phyloP scores from a whole-genome alignment of 228 moss, liverwort and hornwort genomes.

The Sphagnum fallax region DNA sequence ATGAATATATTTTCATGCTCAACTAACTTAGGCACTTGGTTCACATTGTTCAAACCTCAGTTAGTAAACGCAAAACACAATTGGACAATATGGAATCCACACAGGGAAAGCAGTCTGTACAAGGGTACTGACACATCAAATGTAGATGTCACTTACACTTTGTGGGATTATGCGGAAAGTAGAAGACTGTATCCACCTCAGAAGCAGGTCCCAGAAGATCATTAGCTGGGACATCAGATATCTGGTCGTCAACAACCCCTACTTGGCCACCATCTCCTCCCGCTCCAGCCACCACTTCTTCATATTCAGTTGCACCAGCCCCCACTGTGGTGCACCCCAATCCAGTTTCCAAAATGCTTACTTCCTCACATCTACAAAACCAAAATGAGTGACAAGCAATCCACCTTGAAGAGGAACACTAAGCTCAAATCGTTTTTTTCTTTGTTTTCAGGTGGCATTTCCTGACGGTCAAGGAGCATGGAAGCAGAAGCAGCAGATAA shows the following conservation, averaged over 20 bases:
- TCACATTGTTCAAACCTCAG: too few species aligned
- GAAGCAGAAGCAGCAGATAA: neutral
- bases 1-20: neutral
- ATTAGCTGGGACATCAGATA: constrained; percentile 45
- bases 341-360: neutral
- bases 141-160: constrained; percentile 37
- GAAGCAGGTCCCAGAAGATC: constrained; percentile 41
- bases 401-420: neutral
- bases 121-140: too few species aligned
- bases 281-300: constrained; percentile 21
- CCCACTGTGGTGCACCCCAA: constrained; percentile 7
- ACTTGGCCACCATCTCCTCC: constrained; percentile 40
- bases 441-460: too few species aligned
- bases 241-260: constrained; percentile 39
- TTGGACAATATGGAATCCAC: too few species aligned
- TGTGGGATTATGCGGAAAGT: constrained; percentile 61
- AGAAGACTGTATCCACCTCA: constrained; percentile 52
- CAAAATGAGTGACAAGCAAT: neutral
- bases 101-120: too few species aligned
- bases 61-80: too few species aligned
- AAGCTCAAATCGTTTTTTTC: neutral
- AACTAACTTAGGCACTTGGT: too few species aligned
- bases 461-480: neutral
- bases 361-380: neutral
- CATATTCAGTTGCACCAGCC: constrained; percentile 35